Base-by-base conservation (phyloP, 1,284 basidiomycete species). In the Apiotrichum siamense region DNA sequence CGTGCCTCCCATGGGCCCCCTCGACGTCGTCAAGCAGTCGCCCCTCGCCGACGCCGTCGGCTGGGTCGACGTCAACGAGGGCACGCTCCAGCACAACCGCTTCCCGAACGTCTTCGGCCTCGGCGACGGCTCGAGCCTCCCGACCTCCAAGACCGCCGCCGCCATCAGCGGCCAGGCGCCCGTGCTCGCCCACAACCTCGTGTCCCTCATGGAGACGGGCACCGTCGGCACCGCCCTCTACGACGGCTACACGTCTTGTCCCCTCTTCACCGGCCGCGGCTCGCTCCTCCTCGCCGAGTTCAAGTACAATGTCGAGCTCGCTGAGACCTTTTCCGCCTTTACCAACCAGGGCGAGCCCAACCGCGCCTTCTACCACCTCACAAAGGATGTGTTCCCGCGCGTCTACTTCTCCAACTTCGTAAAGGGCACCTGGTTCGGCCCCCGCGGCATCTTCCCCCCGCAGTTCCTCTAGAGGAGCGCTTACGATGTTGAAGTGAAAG, bases 131-230 rank as follows among this genome's bases (percentile, higher is more conserved):
- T 88, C 88, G 24, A 88, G 84, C 46, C 76, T 96, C 38, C 92
- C 93, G 7, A 97, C 91, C 13, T 91, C 88, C 72, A 98, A 96
- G 80, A 98, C 94, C 1, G 89, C 88, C 0, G 93, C 94, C 3
- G 94, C 93, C 1, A 87, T 97, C 65, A 91, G 88, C 2, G 83
- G 82, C 0, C 89, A 98, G 72, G 84, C 88, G 0, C 94, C 94
- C n/a, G 85, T 98, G 2, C 78, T 97, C 44, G 83, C 86, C 1
- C 87, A 94, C 73, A 98, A 97, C 75, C 72, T 97, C 45, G 84
- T 83, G 70, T 81, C 82, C 27, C 75, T 87, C 38, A 76, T 90
- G 65, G 80, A 85, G 59, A 84, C 80, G 1, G 88, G 87, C 45
- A 81, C 82, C 61, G 69, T 88, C 44, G 80, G 82, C 24, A 65